Base-by-base conservation (phyloP, 768 basidiomycete genomes). In the Lentinula boryana region DNA sequence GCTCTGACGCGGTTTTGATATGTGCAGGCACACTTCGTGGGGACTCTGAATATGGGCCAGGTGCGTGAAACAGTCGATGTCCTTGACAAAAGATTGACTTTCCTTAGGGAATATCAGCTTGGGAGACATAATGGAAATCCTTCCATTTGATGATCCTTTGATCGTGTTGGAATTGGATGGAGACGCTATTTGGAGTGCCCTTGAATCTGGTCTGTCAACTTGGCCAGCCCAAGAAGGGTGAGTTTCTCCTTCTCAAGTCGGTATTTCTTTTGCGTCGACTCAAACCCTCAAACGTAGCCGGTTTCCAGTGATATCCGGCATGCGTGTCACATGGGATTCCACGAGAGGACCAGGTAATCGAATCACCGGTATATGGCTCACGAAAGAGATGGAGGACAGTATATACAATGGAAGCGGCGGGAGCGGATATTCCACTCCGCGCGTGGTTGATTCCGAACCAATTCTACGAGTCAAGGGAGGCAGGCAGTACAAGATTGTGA, bases 221-320 rank as follows among this genome's bases (percentile, higher is more conserved):
- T 95, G 89, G 84, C 94, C 94, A 6, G 87, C 92, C 16, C 93
- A 94, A 72, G 94, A 95, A 80, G 94, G 94, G 93, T 85, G 62
- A 71, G 27, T 18, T 0, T 43, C 21, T 16, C 5, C 18, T 27
- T 23, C 1, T 9, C 21, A 16, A 27, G 27, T 77, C 61, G 5
- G 3, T 21, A 2, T 35, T 43, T 52, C n/a, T 8, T 61, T 16
- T 27, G 23, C 23, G 27, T 21, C 0, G 40, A 12, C 35, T 15
- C 38, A 44, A 16, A n/a, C 33, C 7, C 38, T 48, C 7, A 0
- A 15, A 2, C 10, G 41, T 56, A 95, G 93, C 21, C 91, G 94
- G 12, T 97, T 97, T 73, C 93, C 94, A 0, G 80, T 93, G 12
- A 78, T 96, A 40, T 89, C 93, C 23, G 94, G 94, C 16, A 80